These are phyloP conservation scores for Sarocladium strictum DNA, from an alignment of 2,329 filamentous ascomycete species.

Conservation along the genomic window DNA sequence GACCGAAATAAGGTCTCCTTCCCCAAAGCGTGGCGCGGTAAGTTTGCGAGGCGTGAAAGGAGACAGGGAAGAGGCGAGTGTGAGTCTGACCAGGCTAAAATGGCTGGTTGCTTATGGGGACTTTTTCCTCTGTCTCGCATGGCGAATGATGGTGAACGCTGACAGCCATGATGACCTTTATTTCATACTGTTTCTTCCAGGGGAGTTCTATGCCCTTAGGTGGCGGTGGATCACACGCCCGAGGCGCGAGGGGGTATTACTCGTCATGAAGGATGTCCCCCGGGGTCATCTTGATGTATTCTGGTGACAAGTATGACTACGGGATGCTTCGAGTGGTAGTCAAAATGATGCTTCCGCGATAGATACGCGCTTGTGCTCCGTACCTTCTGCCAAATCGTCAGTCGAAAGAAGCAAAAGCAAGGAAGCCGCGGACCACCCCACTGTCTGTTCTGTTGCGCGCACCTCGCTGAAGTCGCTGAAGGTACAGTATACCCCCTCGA, in stretches of 20 bases:
- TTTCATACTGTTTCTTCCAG: not conserved
- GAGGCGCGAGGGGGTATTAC: not conserved
- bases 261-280: not conserved
- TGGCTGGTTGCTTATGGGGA: not conserved
- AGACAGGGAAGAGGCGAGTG: not conserved
- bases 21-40: no score
- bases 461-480: not conserved
- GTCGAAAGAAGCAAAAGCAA: not conserved
- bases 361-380: no score
- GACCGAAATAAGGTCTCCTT: conserved; percentile 29
- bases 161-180: not conserved
- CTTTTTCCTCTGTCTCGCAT: conserved; percentile 1
- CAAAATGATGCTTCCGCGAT: no score
- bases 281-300: not conserved
- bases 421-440: not conserved
- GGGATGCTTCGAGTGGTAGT: no score
- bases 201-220: not conserved
- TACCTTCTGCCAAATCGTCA: no score
- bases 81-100: not conserved
- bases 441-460: not conserved
- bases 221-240: conserved; percentile 2
- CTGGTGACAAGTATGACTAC: no score
- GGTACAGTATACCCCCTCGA: no score
- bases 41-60: not conserved
- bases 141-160: not conserved